Evolutionary conservation across 1,284 basidiomycete species (phyloP).

Genomic region (Limonomyces culmigenus): DNA sequence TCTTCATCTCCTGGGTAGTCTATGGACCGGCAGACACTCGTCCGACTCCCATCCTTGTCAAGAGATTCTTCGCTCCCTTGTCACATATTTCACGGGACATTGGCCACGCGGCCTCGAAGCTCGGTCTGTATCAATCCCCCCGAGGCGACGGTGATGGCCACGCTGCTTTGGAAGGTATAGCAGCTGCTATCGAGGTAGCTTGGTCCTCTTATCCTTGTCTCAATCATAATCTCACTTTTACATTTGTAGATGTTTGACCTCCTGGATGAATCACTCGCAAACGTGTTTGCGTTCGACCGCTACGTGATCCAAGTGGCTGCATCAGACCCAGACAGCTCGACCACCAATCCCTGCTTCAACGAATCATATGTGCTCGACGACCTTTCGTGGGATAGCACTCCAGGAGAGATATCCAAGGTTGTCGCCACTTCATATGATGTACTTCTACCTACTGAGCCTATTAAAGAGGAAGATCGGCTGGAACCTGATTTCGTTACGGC

Average conservation of each 20-base stretch:
- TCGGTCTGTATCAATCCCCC: conserved; percentile 40
- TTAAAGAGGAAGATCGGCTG: too few relatives aligned
- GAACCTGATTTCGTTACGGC: too few relatives aligned
- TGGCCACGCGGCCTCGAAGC: conserved; percentile 24
- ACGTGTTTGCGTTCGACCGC: conserved; percentile 12
- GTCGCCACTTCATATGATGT: too few relatives aligned
- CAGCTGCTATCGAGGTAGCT: conserved; percentile 51
- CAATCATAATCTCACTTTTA: not conserved
- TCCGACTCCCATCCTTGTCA: conserved; percentile 36
- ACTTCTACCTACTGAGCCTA: too few relatives aligned
- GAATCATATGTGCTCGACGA: not conserved
- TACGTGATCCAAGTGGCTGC: conserved; percentile 51
- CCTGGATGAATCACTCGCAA: conserved; percentile 12
- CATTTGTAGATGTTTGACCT: conserved; percentile 34
- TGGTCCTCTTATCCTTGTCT: not conserved
- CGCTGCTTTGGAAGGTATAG: conserved; percentile 54
- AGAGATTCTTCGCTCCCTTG: conserved; percentile 33
- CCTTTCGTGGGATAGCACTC: too few relatives aligned
- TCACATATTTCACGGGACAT: conserved; percentile 24
- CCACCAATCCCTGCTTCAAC: not conserved
- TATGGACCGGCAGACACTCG: conserved; percentile 34
- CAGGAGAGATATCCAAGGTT: too few relatives aligned
- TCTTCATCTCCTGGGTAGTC: conserved; percentile 36
- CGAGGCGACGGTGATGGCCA: conserved; percentile 35
- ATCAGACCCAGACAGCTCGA: conserved; percentile 26